phyloP scores from a whole-genome alignment of 73 alveolate genomes.

The Blepharisma japonicum region DNA sequence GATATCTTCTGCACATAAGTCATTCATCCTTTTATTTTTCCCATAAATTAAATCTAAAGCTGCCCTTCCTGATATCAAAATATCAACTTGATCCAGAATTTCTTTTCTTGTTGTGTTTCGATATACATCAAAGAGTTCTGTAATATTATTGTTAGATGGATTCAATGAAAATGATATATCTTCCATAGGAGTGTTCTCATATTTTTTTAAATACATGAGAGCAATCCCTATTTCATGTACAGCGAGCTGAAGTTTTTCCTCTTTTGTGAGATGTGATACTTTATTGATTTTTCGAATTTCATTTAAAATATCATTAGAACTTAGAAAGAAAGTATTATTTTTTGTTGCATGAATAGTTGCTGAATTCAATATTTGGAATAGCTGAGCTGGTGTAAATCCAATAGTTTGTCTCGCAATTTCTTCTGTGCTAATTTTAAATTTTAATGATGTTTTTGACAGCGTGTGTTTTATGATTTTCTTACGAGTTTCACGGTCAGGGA shows the following conservation, averaged over 20 bases:
- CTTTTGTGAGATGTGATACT: constrained; percentile 53
- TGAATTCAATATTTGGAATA: constrained; percentile 70
- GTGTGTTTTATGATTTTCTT: constrained; percentile 64
- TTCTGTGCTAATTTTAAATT: constrained; percentile 36
- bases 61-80: no score
- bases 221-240: constrained; percentile 64
- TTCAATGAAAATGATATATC: constrained; percentile 73
- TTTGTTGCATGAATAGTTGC: constrained; percentile 71
- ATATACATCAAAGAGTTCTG: constrained; percentile 81
- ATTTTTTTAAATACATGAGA: constrained; percentile 68
- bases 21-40: no score
- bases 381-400: constrained; percentile 82
- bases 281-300: constrained; percentile 74
- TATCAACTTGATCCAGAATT: no score
- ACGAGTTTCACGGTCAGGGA: constrained; percentile 87
- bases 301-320: constrained; percentile 61
- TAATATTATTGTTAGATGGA: constrained; percentile 63
- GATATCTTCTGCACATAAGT: no score
- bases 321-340: constrained; percentile 52
- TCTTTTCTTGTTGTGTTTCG: constrained; percentile 51
- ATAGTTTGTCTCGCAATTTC: constrained; percentile 69
- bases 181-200: constrained; percentile 75
- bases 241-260: constrained; percentile 82
- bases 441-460: constrained; percentile 43
- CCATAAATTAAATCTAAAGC: no score